Evolutionary conservation across 345 rosid genomes (phyloP).

Genomic region (Syzygium oleosum): DNA sequence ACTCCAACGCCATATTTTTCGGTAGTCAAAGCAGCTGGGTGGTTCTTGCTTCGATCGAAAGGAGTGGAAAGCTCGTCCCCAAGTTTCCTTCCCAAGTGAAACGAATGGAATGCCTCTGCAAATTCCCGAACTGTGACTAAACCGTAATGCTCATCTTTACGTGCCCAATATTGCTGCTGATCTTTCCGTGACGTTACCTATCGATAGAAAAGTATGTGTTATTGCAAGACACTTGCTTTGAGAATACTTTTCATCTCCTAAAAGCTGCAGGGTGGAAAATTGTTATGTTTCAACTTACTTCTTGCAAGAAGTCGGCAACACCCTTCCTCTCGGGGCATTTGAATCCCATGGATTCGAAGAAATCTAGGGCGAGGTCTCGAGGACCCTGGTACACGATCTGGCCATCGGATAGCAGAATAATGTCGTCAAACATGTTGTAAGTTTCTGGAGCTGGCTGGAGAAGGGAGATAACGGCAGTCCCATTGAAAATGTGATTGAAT

Average conservation of each 20-base stretch:
- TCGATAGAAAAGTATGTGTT: not conserved
- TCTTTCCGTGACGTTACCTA: conserved; percentile 76
- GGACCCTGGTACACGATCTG: conserved; percentile 69
- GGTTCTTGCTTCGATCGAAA: conserved; percentile 36
- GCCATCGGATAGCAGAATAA: conserved; percentile 60
- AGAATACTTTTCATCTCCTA: not conserved
- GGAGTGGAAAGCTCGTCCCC: conserved; percentile 38
- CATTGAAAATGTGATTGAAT: conserved; percentile 37
- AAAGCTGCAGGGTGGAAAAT: not conserved
- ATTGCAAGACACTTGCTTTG: not conserved
- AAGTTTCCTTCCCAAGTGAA: conserved; percentile 25
- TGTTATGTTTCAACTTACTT: conserved; percentile 25
- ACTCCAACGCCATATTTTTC: conserved; percentile 37
- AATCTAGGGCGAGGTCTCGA: conserved; percentile 41
- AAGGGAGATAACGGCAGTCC: conserved; percentile 66
- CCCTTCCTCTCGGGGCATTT: conserved; percentile 76
- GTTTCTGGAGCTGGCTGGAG: conserved; percentile 90
- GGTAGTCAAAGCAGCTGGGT: conserved; percentile 49
- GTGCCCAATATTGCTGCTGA: conserved; percentile 61
- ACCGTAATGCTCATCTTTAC: conserved; percentile 33
- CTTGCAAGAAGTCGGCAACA: conserved; percentile 72
- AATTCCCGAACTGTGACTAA: conserved; percentile 43
- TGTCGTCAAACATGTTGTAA: conserved; percentile 64
- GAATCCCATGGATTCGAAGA: conserved; percentile 61
- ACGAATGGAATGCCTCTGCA: conserved; percentile 39